Base-by-base conservation (phyloP, 1,284 basidiomycete species). In the Neotropicomus parvogracilis region DNA sequence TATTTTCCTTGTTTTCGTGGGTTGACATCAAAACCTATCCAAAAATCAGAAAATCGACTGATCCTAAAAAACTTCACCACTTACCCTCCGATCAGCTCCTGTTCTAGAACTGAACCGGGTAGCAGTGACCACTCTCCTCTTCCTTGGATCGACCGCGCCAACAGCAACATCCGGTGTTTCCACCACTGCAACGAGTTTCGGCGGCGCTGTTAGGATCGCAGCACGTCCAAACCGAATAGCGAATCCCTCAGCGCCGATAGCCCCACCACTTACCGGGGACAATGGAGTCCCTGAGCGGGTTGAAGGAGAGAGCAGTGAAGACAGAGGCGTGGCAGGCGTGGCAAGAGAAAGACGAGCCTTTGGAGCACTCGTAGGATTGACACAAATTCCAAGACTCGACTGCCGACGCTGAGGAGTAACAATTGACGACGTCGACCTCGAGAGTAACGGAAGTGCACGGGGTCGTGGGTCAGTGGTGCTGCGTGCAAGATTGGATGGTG, bases 161-260 rank as follows among this genome's bases (percentile, higher is more conserved):
- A 90, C 81, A 14, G 81, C 88, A 8, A 90, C 83, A 64, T 91
- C 88, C 0, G 87, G 87, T 14, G 88, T 91, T 63, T 88, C 88
- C 10, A 91, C 83, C 32, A 90, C 72, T 3, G 82, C 85, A n/a
- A 91, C 78, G 31, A 91, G 69, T 59, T 81, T 83, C 10, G 88
- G 88, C 17, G 87, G 87, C 8, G 86, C 85, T 14, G 85, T 89
- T 65, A 89, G 66, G 37, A 88, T 81, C 19, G 80, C 80, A 8
- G 83, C 86, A 17, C 84, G 75, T 0, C 84, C 85, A 54, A 76
- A 83, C 27, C 75, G 67, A 12, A 81, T 61, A 1, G 75, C 58
- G 56, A 80, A 78, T 26, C 59, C 52, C 24, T 59, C 59, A 41
- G 65, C 51, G 53, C 53, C 62, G 6, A 68, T 58, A 26, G 58